These are phyloP conservation scores for Hypomyces perniciosus DNA, from an alignment of 2,329 filamentous ascomycete genomes.

Conservation along the genomic window DNA sequence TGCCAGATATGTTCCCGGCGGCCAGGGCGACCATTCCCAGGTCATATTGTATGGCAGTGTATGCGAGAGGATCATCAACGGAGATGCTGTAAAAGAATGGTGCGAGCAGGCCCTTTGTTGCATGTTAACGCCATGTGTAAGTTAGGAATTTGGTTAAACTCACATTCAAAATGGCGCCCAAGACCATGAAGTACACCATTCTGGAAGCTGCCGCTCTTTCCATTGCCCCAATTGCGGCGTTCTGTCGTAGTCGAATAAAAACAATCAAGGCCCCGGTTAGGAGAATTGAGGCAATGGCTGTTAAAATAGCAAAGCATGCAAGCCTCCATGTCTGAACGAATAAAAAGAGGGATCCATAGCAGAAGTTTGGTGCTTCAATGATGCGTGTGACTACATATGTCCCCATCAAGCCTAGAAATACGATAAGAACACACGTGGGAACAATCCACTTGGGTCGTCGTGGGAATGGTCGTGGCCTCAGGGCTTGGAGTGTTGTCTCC, in stretches of 20 bases:
- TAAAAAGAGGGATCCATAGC: slow-evolving; percentile 64
- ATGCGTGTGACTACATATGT: slow-evolving; percentile 56
- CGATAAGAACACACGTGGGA: slow-evolving; percentile 17
- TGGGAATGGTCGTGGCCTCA: slow-evolving; percentile 51
- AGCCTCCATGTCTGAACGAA: slow-evolving; percentile 57
- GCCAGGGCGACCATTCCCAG: slow-evolving; percentile 60
- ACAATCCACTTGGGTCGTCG: slow-evolving; percentile 55
- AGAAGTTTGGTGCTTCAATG: slow-evolving; percentile 50
- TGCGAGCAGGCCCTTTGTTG: slow-evolving; percentile 47
- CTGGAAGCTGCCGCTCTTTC: slow-evolving; percentile 60
- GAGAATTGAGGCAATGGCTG: slow-evolving; percentile 44
- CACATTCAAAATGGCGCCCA: slow-evolving; percentile 54
- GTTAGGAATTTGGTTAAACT: slow-evolving; percentile 21
- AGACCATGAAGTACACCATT: slow-evolving; percentile 61
- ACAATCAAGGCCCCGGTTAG: slow-evolving; percentile 46
- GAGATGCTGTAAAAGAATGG: slow-evolving; percentile 58
- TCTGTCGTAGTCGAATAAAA: slow-evolving; percentile 51
- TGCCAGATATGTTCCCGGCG: slow-evolving; percentile 58
- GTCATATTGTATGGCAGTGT: slow-evolving; percentile 30
- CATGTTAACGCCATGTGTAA: not conserved
- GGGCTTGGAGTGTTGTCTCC: slow-evolving; percentile 52
- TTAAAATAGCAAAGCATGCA: slow-evolving; percentile 49
- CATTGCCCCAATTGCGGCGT: slow-evolving; percentile 47
- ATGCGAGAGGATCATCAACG: slow-evolving; percentile 35
- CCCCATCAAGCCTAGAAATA: slow-evolving; percentile 42